These are phyloP conservation scores for Hylodesmum podocarpum DNA, from an alignment of 306 rosid species.

Conservation along the genomic window DNA sequence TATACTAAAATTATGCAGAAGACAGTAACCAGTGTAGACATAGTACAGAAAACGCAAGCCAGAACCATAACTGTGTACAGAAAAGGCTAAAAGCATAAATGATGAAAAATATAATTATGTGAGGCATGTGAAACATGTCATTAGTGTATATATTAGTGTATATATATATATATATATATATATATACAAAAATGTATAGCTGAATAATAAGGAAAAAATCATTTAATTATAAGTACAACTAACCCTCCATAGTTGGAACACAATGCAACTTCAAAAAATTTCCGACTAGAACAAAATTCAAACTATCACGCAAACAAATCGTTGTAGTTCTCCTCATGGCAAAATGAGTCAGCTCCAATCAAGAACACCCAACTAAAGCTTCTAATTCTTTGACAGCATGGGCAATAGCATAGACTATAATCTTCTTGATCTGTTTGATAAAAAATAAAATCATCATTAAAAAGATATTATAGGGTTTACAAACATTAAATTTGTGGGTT, in stretches of 20 bases:
- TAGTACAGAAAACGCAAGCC: no score
- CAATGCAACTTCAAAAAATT: background rate
- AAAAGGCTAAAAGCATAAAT: no score
- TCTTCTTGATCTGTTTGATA: slow-evolving; percentile 63
- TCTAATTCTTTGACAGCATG: slow-evolving; percentile 50
- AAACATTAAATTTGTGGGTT: no score
- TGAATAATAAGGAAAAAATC: background rate
- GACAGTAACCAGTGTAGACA: no score
- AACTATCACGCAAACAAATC: background rate
- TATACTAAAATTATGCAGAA: no score
- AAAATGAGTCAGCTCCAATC: background rate
- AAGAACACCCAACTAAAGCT: slow-evolving; percentile 11
- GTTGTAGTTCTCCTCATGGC: background rate
- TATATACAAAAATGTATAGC: background rate
- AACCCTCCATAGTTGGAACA: no score
- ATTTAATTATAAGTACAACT: no score
- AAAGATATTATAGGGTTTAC: background rate
- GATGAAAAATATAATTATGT: no score
- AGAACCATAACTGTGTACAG: no score
- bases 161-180: no score
- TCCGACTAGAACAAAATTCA: background rate
- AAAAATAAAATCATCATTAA: background rate
- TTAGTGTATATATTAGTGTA: no score
- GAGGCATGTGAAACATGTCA: no score
- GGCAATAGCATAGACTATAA: slow-evolving; percentile 56